Conservation (phyloP, 805 yeast species). For the Barnettozyma sp. region DNA sequence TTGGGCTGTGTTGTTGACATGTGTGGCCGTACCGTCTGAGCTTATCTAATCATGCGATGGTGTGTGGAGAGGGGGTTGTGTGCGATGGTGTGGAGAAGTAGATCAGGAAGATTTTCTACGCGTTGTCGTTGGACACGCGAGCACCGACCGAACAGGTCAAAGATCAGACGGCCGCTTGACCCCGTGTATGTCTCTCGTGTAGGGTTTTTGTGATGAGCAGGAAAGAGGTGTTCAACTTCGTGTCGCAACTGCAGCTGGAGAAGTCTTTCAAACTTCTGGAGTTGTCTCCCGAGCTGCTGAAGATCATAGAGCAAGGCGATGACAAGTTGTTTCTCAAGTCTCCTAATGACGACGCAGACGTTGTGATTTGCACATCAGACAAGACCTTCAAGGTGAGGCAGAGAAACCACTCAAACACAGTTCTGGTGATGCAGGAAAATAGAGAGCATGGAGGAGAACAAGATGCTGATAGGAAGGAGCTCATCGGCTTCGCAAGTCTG, state of each 20-base stretch:
- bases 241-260: constrained; percentile 16
- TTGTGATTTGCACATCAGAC: constrained; percentile 54
- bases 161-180: too few species aligned
- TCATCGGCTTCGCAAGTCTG: constrained; percentile 31
- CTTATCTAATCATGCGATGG: too few species aligned
- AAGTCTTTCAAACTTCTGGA: constrained; percentile 43
- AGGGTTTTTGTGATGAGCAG: too few species aligned
- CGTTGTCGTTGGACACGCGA: too few species aligned
- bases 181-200: too few species aligned
- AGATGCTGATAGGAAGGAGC: constrained; percentile 20
- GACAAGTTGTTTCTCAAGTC: constrained; percentile 26
- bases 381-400: constrained; percentile 63
- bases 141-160: too few species aligned
- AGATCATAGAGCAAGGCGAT: constrained; percentile 27
- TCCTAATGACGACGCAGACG: constrained; percentile 29
- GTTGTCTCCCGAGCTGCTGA: constrained; percentile 42
- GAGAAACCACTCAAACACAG: constrained; percentile 82
- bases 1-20: too few species aligned
- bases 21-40: too few species aligned
- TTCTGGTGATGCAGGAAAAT: constrained; percentile 52
- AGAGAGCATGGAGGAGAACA: constrained; percentile 18
- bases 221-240: constrained; percentile 4
- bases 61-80: too few species aligned
- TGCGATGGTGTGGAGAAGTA: too few species aligned
- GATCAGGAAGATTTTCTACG: too few species aligned